Base-by-base conservation (phyloP, 2,329 filamentous ascomycete genomes). In the Penicillium sp. region DNA sequence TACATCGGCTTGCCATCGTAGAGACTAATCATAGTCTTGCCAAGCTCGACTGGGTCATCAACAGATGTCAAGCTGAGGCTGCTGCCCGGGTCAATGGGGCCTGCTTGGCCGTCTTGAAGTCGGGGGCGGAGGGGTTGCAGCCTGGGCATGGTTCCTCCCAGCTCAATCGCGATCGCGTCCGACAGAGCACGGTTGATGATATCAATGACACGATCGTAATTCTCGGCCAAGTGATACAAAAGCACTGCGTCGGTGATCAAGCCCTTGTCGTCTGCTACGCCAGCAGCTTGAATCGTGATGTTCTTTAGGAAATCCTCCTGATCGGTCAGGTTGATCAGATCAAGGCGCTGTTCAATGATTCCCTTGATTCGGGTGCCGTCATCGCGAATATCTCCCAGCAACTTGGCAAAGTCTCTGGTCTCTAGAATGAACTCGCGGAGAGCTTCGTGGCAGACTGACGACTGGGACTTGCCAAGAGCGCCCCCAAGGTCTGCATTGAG, bases 381-480 rank as follows among this genome's bases (percentile, higher is more conserved):
- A 1, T 87, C 86, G 61, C 88, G 86, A 69, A 99, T 93, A 74
- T 99, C 96, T 56, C 96, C 95, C 52, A 99, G 87, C 14, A 99
- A 82, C 71, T 92, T 91, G 71, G 93, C 94, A 77, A 98, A 99
- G 73, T 99, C 95, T 67, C 94, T 88, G 22, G 93, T 97, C 79
- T 99, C 95, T n/a, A 99, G 84, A 28, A 97, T 93, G 58, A 98
- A 87, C 77, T 98, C 95, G 38, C 93, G 91, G 59, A 99, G 82
- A 6, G 93, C 94, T 76, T 97, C 92, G 76, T 97, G 92, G 77
- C 94, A 98, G 40, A 97, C 85, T 52, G 85, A 87, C 56, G 88
- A 86, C 73, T 97, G 94, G 46, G 89, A 88, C 62, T 86, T 87
- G 59, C 92, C 93, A 6, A 89, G 82, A 59, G 91, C 85, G 22